These are phyloP conservation scores for Asclepias syriaca DNA, from an alignment of 257 asterid genomes.

Conservation along the genomic window DNA sequence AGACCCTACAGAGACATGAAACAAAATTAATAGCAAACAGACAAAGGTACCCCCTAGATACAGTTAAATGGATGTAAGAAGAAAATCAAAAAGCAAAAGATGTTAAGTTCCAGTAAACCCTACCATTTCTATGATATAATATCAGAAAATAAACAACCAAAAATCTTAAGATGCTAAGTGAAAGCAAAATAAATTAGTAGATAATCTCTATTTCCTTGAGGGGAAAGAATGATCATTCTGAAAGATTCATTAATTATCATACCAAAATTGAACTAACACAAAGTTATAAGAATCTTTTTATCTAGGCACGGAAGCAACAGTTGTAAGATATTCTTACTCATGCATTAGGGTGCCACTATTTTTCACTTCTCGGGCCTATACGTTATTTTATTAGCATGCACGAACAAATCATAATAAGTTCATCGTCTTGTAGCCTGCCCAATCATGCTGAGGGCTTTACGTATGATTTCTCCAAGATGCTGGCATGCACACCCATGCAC, in stretches of 20 bases:
- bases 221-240: neutral
- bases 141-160: neutral
- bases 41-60: neutral
- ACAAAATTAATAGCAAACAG: slow-evolving; percentile 5
- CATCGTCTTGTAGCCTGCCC: neutral
- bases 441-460: neutral
- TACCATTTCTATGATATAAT: neutral
- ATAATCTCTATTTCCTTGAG: neutral
- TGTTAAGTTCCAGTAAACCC: neutral
- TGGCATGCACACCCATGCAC: slow-evolving; percentile 5
- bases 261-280: neutral
- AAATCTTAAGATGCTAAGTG: neutral
- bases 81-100: neutral
- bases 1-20: slow-evolving; percentile 38
- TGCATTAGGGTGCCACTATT: neutral
- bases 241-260: neutral
- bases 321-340: neutral
- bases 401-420: neutral
- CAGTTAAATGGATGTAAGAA: neutral
- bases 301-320: neutral
- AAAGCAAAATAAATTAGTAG: neutral
- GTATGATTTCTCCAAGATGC: neutral
- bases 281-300: neutral
- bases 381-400: neutral
- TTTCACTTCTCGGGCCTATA: neutral